A percentile compares a stretch with the other conserved stretches of the same genome.
phyloP scores from a whole-genome alignment of 108 stramenopile genomes.

The Bacterosira constricta region DNA sequence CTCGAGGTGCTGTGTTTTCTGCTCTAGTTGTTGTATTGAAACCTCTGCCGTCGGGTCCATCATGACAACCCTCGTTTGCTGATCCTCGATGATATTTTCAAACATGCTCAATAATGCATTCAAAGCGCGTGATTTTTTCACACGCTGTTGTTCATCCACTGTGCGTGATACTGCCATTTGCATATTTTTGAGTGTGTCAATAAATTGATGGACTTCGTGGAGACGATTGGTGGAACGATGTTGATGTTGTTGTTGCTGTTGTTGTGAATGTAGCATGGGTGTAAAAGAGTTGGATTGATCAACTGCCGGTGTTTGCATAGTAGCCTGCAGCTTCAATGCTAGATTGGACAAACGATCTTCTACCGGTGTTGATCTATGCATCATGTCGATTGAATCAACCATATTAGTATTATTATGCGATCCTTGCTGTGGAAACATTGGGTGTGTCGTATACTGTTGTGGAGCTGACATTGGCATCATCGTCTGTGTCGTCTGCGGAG shows the following conservation, averaged over 20 bases:
- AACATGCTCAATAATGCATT: slow-evolving; percentile 43
- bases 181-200: slow-evolving; percentile 39
- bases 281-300: no score
- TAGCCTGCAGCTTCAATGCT: slow-evolving; percentile 4
- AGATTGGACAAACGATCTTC: slow-evolving; percentile 25
- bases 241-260: neutral
- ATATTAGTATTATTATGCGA: no score
- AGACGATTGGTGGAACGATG: neutral
- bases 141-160: slow-evolving; percentile 35
- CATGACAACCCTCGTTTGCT: neutral
- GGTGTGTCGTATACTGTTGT: no score
- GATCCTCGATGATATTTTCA: slow-evolving; percentile 34
- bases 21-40: neutral
- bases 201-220: slow-evolving; percentile 39
- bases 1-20: slow-evolving; percentile 5
- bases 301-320: neutral
- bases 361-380: neutral
- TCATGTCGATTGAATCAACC: no score
- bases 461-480: no score
- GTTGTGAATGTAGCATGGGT: no score
- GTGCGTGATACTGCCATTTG: slow-evolving; percentile 35
- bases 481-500: no score
- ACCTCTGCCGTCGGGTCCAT: neutral
- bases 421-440: no score
- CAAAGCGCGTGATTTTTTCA: slow-evolving; percentile 44